Evolutionary conservation across 805 yeast genomes (phyloP).

Genomic region (Candida quercuum): DNA sequence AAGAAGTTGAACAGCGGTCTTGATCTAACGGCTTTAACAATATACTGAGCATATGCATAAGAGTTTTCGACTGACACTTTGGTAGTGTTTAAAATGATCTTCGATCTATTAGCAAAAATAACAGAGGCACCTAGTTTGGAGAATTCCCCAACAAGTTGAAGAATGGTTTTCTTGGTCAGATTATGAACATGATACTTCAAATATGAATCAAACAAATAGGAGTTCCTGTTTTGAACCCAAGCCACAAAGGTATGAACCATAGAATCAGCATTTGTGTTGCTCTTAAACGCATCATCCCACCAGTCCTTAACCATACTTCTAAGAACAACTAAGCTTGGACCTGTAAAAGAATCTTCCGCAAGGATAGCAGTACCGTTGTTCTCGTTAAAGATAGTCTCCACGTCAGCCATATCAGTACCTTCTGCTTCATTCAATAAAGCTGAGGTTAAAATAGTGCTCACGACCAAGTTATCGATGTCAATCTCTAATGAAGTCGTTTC

Average conservation of each 20-base stretch:
- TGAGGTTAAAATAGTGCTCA: constrained; percentile 84
- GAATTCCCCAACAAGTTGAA: constrained; percentile 78
- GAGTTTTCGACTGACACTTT: constrained; percentile 81
- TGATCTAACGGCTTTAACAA: constrained; percentile 69
- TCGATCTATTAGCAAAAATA: constrained; percentile 75
- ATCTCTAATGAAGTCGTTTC: constrained; percentile 75
- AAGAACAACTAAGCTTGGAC: constrained; percentile 64
- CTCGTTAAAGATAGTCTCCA: constrained; percentile 26
- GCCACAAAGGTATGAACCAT: constrained; percentile 75
- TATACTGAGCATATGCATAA: constrained; percentile 84
- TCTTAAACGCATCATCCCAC: constrained; percentile 87
- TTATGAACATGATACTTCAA: constrained; percentile 86
- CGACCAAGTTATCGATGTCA: constrained; percentile 69
- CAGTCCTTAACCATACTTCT: constrained; percentile 75
- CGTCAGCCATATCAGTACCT: constrained; percentile 69
- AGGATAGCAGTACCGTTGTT: constrained; percentile 33
- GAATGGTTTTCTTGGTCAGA: constrained; percentile 72
- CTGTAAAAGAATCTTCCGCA: constrained; percentile 79
- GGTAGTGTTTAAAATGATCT: constrained; percentile 64
- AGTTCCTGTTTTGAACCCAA: constrained; percentile 80
- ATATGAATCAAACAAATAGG: constrained; percentile 69
- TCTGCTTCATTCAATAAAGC: constrained; percentile 82
- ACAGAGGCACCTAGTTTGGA: constrained; percentile 72
- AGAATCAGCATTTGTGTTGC: constrained; percentile 69
- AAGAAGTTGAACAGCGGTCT: constrained; percentile 79